Base-by-base conservation (phyloP, 306 rosid species). In the Gleditsia sinensis region DNA sequence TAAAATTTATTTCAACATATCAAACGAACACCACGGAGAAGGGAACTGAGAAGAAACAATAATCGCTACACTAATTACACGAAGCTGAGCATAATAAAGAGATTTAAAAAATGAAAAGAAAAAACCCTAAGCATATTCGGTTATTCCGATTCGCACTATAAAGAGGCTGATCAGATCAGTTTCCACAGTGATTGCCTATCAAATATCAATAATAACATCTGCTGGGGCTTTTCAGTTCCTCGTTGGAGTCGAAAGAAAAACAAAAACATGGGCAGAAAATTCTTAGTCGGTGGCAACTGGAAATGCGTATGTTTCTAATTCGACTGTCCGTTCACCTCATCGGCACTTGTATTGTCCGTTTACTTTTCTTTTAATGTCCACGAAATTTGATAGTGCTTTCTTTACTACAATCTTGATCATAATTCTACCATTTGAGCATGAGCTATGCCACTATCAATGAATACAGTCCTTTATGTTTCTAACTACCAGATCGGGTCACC, bases 211-310 rank as follows among this genome's bases (percentile, higher is more conserved):
- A 59, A 19, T n/a, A 75, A 69, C 62, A 37, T 69, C 62, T 51
- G 72, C 51, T 60, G 10, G 13, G 20, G 28, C 5, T n/a, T 57
- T 45, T 42, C 71, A 16, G 7, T 60, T 46, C 28, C 42, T 83
- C 80, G 61, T 72, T 24, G 24, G 3, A 46, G 61, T 82, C 82
- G 68, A 40, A 72, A 50, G 10, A 8, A 27, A 12, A 56, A 34
- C 76, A 8, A 54, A 46, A 67, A 3, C 19, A 90, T 88, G 98
- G 92, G 68, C 67, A 82, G 93, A 61, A 93, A 84, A 51, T 93
- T 93, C 89, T 87, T 93, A 89, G 89, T 93, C 75, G 95, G 97
- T 28, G 97, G 98, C 24, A 90, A 89, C 91, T 90, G 98, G 97
- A 90, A 90, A 93, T 93, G 98, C 74, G 97, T 93, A 88, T 53